Conservation (phyloP, 768 basidiomycete species). For the Rhizopogon vesiculosus region DNA sequence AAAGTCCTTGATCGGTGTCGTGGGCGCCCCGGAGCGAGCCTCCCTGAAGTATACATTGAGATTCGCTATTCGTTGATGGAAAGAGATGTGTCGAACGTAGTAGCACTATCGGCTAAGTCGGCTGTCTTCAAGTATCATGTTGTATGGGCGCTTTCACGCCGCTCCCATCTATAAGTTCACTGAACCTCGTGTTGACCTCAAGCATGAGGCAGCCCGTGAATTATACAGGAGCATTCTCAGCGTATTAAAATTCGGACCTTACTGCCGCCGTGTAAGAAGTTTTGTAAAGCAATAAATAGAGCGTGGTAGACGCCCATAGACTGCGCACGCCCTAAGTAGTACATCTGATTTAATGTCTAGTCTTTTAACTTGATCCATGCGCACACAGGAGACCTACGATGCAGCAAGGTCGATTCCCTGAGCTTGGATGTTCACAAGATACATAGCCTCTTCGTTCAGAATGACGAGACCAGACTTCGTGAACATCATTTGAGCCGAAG, state of each 20-base stretch:
- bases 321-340: no score
- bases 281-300: no score
- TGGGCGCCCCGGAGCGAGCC: slow-evolving; percentile 9
- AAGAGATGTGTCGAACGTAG: not conserved
- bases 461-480: slow-evolving; percentile 6
- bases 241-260: no score
- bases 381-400: not conserved
- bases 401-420: not conserved
- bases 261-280: no score
- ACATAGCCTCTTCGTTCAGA: not conserved
- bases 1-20: slow-evolving; percentile 10
- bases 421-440: slow-evolving; percentile 5
- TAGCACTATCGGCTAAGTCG: not conserved
- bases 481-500: slow-evolving; percentile 3
- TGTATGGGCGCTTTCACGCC: not conserved
- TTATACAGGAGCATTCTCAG: no score
- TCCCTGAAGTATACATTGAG: slow-evolving; percentile 12
- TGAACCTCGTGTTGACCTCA: no score
- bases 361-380: no score
- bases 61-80: not conserved
- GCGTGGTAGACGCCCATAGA: no score
- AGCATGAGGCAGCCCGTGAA: no score
- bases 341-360: no score
- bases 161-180: no score
- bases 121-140: not conserved